Evolutionary conservation across 2,329 filamentous ascomycete genomes (phyloP), one percentile per base, ranked within the genome.

Genomic region (Aspergillus fumigatus): DNA sequence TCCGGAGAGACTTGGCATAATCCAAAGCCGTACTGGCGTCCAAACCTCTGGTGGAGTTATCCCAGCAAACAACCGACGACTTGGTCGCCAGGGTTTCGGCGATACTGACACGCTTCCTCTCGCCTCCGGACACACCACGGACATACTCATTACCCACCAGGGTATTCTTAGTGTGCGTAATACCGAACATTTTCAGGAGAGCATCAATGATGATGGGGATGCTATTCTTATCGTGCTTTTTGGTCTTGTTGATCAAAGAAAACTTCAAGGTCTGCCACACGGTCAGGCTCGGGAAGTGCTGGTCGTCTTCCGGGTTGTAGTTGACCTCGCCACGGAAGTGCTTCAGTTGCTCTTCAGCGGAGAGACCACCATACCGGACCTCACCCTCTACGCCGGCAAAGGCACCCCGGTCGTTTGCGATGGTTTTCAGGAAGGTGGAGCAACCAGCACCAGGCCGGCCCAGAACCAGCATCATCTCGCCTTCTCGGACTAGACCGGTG

Each of bases 261-360:
- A 93, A 92, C 3, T 82, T 84, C 45, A 93, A 77, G 0, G 89
- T 92, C 71, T 92, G 88, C 81, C 87, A 88, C 0, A 93, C 89
- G 5, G 86, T 91, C 38, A 93, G 77, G 1, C 81, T 80, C 2
- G 89, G 86, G 67, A 92, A 86, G 69, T 93, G 89, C 19, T 84
- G 80, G 65, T 92, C 88, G 62, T 91, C 88, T 70, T 93, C 89
- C 17, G 83, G 84, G 63, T 90, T 91, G 71, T 92, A 92, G 63
- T 86, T 87, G 67, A 90, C 88, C 69, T 92, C 89, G 38, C 89
- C 89, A 48, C 87, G 80, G 70, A 88, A 92, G 59, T 82, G 78
- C 66, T 86, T 85, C 65, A 82, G 80, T 66, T 90, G 87, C 64
- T 88, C 84, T 27, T 83, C 77, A 0, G 88, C 86, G 1, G 86